Base-by-base conservation (phyloP, 495 filamentous ascomycete genomes). In the Aspergillus sclerotioniger region DNA sequence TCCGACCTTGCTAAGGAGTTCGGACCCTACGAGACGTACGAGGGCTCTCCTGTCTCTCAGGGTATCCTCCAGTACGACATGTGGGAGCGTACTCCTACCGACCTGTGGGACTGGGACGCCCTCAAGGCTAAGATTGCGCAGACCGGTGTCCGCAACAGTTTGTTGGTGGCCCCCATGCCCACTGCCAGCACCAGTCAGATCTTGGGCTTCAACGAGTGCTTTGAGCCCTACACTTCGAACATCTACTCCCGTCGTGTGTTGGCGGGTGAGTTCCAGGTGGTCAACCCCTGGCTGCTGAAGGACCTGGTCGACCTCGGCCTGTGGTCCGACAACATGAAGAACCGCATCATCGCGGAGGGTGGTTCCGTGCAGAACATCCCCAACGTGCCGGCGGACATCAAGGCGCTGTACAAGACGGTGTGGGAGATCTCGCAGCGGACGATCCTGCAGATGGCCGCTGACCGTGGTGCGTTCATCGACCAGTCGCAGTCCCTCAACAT, bases 261-360 rank as follows among this genome's bases (percentile, higher is more conserved):
- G 58, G 94, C 94, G 57, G 94, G 94, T 68, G 94, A 98, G 71
- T 98, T 98, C 86, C 94, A 98, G 76, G 90, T 98, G 51, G 94
- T 98, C 74, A 98, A 98, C 82, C 94, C 94, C 28, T 98, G 95
- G 95, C 78, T 98, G 49, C 85, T 98, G 54, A 97, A 96, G 82
- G 94, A 98, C 67, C 85, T 98, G 15, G 94, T 98, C 57, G 94
- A 98, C 65, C 88, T 97, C 80, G 94, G 94, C 60, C 82, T 98
- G 31, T 98, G 94, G 94, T 96, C 92, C 35, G 94, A 98, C 76
- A 92, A 91, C 81, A 98, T 98, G 94, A 98, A 98, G 84, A 98
- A 98, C 80, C 91, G 94, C 63, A 98, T 98, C 81, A 98, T 98
- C 66, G 88, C 94, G 59, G 93, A 94, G 49, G 91, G 91, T 61